Percentiles rank a stretch among this genome's conserved stretches.
Conservation (phyloP, 495 filamentous ascomycete species). For the Pseudomonodictys pantanalensis region DNA sequence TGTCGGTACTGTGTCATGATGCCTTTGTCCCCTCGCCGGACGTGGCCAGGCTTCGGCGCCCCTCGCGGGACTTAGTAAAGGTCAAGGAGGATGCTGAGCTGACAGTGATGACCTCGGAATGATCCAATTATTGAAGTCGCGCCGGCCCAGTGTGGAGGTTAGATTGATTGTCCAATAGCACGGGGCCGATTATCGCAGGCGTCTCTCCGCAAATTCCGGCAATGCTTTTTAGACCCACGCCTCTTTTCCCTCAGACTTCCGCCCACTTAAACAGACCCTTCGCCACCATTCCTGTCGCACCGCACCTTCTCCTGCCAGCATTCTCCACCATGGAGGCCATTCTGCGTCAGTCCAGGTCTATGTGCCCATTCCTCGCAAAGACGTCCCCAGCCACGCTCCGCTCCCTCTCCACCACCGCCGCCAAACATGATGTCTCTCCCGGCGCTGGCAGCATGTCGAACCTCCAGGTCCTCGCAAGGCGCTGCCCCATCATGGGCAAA, state of each 20-base stretch:
- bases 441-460: conserved; percentile 95
- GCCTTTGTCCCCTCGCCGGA: background rate
- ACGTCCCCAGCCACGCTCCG: conserved; percentile 86
- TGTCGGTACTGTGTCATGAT: background rate
- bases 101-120: background rate
- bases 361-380: conserved; percentile 97
- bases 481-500: conserved; percentile 98
- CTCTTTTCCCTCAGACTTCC: background rate
- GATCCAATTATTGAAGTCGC: background rate
- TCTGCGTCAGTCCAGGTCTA: conserved; percentile 85
- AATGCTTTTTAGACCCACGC: no score
- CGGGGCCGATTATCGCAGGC: no score
- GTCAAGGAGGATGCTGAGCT: background rate
- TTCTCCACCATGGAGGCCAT: conserved; percentile 74
- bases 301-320: background rate
- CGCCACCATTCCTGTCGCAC: background rate
- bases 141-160: no score
- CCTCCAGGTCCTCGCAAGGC: conserved; percentile 87
- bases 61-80: background rate
- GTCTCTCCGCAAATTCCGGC: no score
- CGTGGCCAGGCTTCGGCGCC: background rate
- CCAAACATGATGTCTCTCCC: conserved; percentile 60
- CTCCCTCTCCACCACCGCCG: conserved; percentile 77
- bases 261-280: background rate
- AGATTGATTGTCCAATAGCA: no score